phyloP scores from a whole-genome alignment of 208 protist species.

The Polymyxa betae region DNA sequence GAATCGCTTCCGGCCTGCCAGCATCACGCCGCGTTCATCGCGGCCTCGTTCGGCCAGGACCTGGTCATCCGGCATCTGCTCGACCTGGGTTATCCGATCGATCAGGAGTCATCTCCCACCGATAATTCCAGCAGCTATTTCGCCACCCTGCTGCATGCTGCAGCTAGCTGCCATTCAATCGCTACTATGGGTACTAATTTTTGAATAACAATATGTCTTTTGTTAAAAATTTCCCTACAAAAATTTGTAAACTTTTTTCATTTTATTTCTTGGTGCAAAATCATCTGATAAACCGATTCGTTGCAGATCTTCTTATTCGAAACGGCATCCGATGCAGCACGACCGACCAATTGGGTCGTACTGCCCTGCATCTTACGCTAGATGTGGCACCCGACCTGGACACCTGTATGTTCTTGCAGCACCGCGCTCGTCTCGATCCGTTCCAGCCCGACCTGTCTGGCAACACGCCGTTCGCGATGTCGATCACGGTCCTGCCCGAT shows the following conservation, averaged over 20 bases:
- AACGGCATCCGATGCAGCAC: too few relatives aligned
- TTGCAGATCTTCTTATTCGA: too few relatives aligned
- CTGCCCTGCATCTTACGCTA: background rate
- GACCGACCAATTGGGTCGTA: background rate
- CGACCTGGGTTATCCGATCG: background rate
- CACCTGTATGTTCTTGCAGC: background rate
- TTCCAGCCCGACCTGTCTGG: background rate
- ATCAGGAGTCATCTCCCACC: background rate
- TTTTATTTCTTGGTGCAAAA: too few relatives aligned
- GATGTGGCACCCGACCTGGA: constrained; percentile 3
- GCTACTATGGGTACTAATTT: background rate
- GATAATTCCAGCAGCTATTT: background rate
- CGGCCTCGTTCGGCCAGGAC: constrained; percentile 12
- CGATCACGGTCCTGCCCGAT: constrained; percentile 11
- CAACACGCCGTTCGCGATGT: constrained; percentile 24
- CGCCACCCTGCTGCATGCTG: background rate
- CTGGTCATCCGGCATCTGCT: background rate
- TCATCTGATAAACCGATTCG: too few relatives aligned
- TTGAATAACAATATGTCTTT: too few relatives aligned
- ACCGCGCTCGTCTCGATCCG: background rate
- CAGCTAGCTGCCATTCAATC: background rate
- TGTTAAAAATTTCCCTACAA: too few relatives aligned
- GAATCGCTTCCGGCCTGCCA: background rate
- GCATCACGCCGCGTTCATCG: constrained; percentile 38
- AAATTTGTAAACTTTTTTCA: too few relatives aligned